Evolutionary conservation across 73 alveolate genomes (phyloP).

Genomic region (Paramecium bursaria): DNA sequence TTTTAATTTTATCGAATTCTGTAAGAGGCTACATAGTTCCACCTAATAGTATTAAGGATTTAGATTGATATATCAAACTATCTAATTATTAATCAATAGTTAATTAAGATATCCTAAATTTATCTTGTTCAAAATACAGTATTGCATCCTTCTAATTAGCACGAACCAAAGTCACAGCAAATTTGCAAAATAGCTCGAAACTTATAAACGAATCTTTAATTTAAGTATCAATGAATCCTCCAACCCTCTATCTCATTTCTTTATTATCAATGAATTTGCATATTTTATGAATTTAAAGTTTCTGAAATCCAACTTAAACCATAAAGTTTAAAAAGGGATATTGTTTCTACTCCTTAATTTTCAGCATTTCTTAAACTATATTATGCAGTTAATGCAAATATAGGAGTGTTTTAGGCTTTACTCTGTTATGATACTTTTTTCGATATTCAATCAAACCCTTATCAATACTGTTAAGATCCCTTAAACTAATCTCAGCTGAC

Average conservation of each 20-base stretch:
- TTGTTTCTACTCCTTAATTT: neutral
- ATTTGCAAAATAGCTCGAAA: slow-evolving; percentile 9
- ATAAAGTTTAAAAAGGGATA: neutral
- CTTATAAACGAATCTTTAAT: too few relatives aligned
- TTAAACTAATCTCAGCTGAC: neutral
- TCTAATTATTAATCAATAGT: neutral
- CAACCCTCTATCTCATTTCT: slow-evolving; percentile 33
- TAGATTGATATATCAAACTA: slow-evolving; percentile 69
- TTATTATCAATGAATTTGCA: slow-evolving; percentile 4
- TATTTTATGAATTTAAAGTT: neutral
- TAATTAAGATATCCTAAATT: neutral
- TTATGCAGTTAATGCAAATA: neutral
- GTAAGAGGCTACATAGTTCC: slow-evolving; percentile 95
- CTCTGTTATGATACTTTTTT: slow-evolving; percentile 47
- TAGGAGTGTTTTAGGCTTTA: slow-evolving; percentile 13
- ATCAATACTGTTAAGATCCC: neutral
- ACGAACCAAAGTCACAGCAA: neutral
- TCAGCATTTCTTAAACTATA: neutral
- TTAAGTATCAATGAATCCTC: slow-evolving; percentile 35
- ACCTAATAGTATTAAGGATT: slow-evolving; percentile 80
- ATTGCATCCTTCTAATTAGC: slow-evolving; percentile 6
- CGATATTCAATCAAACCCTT: neutral
- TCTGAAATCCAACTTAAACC: slow-evolving; percentile 24
- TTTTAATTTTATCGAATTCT: slow-evolving; percentile 83
- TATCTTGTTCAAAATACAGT: neutral